phyloP scores from a whole-genome alignment of 2,329 filamentous ascomycete species.

The Arthrobotrys sphaeroides region DNA sequence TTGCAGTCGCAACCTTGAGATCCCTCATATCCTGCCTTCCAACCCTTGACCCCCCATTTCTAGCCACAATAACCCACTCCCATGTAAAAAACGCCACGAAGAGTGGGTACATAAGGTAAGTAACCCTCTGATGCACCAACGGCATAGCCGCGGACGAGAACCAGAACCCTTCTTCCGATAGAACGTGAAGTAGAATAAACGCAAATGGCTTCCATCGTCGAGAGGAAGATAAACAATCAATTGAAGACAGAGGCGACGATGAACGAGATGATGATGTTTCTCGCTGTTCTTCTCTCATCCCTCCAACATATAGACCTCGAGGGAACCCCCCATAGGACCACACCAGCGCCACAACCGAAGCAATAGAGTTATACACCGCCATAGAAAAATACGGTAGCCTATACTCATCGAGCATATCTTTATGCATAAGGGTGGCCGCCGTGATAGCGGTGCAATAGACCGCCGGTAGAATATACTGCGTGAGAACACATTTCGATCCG shows the following conservation, averaged over 20 bases:
- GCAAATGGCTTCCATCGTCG: constrained; percentile 37
- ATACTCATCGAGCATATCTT: not conserved
- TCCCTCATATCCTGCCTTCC: not conserved
- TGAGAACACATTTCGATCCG: too few relatives aligned
- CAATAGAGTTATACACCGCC: constrained; percentile 29
- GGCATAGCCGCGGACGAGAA: not conserved
- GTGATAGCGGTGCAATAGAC: constrained; percentile 4
- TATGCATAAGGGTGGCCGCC: not conserved
- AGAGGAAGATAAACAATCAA: too few relatives aligned
- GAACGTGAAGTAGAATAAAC: constrained; percentile 30
- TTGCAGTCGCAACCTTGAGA: not conserved
- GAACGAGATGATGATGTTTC: too few relatives aligned
- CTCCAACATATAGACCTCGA: too few relatives aligned
- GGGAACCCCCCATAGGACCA: too few relatives aligned
- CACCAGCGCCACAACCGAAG: not conserved
- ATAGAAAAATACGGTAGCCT: constrained; percentile 22
- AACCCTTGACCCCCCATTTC: not conserved
- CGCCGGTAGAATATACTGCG: not conserved
- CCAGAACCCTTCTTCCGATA: constrained; percentile 42
- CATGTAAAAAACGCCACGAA: constrained; percentile 25
- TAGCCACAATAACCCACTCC: constrained; percentile 34
- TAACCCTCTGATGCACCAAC: not conserved
- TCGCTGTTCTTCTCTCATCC: too few relatives aligned
- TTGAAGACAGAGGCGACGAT: too few relatives aligned
- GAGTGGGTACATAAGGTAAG: constrained; percentile 16